Conservation (phyloP, 768 basidiomycete species). For the Russula sp. region DNA sequence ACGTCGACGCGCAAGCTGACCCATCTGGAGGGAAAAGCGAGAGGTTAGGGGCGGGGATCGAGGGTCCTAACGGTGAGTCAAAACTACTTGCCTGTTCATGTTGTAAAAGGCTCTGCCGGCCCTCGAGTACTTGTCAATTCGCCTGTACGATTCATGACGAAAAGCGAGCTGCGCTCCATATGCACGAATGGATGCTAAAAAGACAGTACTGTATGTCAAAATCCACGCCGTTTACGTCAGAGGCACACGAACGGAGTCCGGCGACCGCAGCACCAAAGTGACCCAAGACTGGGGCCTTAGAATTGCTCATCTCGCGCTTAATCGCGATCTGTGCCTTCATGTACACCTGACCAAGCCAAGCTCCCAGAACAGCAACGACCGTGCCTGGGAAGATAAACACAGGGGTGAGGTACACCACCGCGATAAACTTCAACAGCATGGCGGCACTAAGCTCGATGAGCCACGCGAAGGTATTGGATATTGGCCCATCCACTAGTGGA, state of each 20-base stretch:
- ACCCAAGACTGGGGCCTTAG: slow-evolving; percentile 41
- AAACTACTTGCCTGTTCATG: slow-evolving; percentile 34
- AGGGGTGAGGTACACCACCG: slow-evolving; percentile 34
- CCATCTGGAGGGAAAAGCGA: slow-evolving; percentile 32
- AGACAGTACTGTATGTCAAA: too few species aligned
- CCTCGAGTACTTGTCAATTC: slow-evolving; percentile 43
- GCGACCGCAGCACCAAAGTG: slow-evolving; percentile 46
- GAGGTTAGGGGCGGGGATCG: background rate
- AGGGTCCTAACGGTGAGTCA: too few species aligned
- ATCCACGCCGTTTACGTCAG: background rate
- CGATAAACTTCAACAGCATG: slow-evolving; percentile 33
- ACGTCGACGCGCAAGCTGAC: slow-evolving; percentile 47
- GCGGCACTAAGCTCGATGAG: slow-evolving; percentile 29
- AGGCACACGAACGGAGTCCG: slow-evolving; percentile 34
- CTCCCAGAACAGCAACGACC: slow-evolving; percentile 33
- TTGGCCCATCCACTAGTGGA: slow-evolving; percentile 31
- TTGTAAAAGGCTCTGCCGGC: slow-evolving; percentile 40
- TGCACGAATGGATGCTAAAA: slow-evolving; percentile 41
- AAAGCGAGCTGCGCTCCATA: slow-evolving; percentile 45
- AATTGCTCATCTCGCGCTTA: slow-evolving; percentile 50
- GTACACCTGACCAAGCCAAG: slow-evolving; percentile 41
- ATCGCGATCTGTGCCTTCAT: slow-evolving; percentile 49
- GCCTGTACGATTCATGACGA: slow-evolving; percentile 34
- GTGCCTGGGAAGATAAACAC: slow-evolving; percentile 35
- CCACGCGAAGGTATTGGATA: slow-evolving; percentile 25